Conservation (phyloP, 1,139 yeast genomes). For the Groenewaldozyma sp. region DNA sequence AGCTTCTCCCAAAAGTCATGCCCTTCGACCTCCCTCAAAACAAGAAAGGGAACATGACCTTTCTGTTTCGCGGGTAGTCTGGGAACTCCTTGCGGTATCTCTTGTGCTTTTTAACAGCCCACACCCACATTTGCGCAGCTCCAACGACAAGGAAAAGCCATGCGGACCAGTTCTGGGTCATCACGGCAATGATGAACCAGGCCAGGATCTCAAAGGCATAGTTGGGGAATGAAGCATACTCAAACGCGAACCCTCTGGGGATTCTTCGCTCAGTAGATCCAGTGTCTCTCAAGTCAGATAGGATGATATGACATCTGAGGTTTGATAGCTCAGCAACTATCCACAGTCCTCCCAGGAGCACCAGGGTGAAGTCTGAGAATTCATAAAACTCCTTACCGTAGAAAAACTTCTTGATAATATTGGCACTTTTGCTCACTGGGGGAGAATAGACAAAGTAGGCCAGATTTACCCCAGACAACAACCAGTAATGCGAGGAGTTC, state of each 20-base stretch:
- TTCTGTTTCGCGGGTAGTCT: slow-evolving; percentile 64
- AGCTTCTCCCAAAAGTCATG: too few relatives aligned
- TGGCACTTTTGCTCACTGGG: slow-evolving; percentile 21
- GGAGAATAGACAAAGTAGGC: slow-evolving; percentile 68
- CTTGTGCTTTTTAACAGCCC: slow-evolving; percentile 70
- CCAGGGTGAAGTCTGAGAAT: slow-evolving; percentile 14
- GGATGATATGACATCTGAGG: slow-evolving; percentile 54
- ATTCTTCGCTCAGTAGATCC: slow-evolving; percentile 40
- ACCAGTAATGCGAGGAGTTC: slow-evolving; percentile 87
- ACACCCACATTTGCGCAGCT: slow-evolving; percentile 64
- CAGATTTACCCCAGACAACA: slow-evolving; percentile 67
- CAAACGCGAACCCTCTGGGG: slow-evolving; percentile 44
- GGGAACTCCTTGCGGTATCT: slow-evolving; percentile 65
- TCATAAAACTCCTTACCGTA: slow-evolving; percentile 23
- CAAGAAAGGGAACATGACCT: slow-evolving; percentile 53
- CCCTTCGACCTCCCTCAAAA: slow-evolving; percentile 24
- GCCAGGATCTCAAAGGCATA: slow-evolving; percentile 76
- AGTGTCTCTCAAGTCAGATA: slow-evolving; percentile 45
- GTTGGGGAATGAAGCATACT: slow-evolving; percentile 55
- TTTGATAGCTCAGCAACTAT: slow-evolving; percentile 61
- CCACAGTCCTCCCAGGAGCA: slow-evolving; percentile 38
- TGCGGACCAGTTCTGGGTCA: slow-evolving; percentile 73
- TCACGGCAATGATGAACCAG: slow-evolving; percentile 61
- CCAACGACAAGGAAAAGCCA: slow-evolving; percentile 63
- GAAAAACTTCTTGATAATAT: slow-evolving; percentile 17